Evolutionary conservation across 108 stramenopile genomes (phyloP).

Genomic region (Epithemia pelagica): DNA sequence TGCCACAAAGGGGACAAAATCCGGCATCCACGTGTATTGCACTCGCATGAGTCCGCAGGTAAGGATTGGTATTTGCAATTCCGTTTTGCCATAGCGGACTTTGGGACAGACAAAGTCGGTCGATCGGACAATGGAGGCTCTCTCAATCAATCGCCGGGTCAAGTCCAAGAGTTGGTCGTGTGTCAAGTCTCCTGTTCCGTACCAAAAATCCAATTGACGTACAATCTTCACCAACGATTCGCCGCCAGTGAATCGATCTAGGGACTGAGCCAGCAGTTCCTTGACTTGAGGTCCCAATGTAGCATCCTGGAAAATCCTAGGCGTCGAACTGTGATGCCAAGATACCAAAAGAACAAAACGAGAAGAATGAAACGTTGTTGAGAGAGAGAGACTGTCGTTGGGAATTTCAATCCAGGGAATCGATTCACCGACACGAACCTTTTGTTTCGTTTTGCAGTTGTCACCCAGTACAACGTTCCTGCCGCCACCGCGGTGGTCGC

Average conservation of each 20-base stretch:
- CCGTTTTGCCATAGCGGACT: conserved; percentile 60
- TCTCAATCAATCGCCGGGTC: conserved; percentile 19
- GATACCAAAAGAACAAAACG: too few species aligned
- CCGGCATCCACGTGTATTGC: conserved; percentile 51
- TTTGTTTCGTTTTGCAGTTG: too few species aligned
- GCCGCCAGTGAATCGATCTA: background rate
- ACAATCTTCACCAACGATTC: conserved; percentile 46
- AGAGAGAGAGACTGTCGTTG: too few species aligned
- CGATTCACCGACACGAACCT: too few species aligned
- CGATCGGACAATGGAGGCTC: background rate
- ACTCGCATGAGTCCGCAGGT: conserved; percentile 63
- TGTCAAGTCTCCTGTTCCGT: conserved; percentile 12
- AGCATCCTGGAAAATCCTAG: conserved; percentile 18
- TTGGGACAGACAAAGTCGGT: conserved; percentile 29
- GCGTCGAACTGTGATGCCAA: too few species aligned
- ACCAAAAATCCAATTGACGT: conserved; percentile 51
- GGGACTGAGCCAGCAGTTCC: conserved; percentile 16
- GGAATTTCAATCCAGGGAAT: too few species aligned
- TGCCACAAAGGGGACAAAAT: conserved; percentile 15
- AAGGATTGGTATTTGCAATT: conserved; percentile 65
- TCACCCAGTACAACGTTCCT: too few species aligned
- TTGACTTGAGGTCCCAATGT: conserved; percentile 23
- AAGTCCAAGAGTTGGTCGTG: conserved; percentile 25
- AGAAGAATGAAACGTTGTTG: too few species aligned
- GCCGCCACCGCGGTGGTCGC: too few species aligned